Evolutionary conservation across 768 basidiomycete species (phyloP).

Genomic region (Trametes maxima): DNA sequence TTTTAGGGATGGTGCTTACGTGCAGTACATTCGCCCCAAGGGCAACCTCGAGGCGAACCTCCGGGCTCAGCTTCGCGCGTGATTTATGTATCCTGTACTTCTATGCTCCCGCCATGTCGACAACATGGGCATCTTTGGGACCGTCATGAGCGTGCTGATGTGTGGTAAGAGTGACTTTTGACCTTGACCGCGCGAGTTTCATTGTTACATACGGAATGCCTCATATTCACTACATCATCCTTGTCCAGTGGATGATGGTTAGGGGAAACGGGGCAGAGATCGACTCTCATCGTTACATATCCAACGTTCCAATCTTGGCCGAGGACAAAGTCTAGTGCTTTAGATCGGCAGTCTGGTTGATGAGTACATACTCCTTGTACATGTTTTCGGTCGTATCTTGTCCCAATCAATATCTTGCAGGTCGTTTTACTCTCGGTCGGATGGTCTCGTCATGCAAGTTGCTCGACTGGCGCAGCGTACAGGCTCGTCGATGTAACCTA

Average conservation of each 20-base stretch:
- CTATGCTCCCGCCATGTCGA: slow-evolving; percentile 21
- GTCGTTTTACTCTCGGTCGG: not conserved
- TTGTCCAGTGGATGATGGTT: slow-evolving; percentile 57
- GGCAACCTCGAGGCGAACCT: slow-evolving; percentile 87
- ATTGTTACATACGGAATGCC: slow-evolving; percentile 35
- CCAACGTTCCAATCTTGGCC: not conserved
- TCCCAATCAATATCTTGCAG: not conserved
- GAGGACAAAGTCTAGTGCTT: not conserved
- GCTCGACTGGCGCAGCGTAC: too few species aligned
- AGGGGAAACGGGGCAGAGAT: slow-evolving; percentile 87
- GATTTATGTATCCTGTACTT: slow-evolving; percentile 36
- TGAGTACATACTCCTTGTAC: slow-evolving; percentile 5
- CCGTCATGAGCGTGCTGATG: slow-evolving; percentile 18
- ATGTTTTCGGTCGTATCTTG: not conserved
- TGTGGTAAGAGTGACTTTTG: not conserved
- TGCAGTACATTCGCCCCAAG: slow-evolving; percentile 90
- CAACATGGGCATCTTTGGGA: slow-evolving; percentile 23
- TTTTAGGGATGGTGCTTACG: slow-evolving; percentile 88
- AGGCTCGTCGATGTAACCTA: too few species aligned
- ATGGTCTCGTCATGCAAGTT: not conserved
- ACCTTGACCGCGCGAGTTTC: not conserved
- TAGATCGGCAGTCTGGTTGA: slow-evolving; percentile 1
- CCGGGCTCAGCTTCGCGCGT: slow-evolving; percentile 79
- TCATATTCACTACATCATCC: slow-evolving; percentile 79
- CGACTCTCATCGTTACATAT: slow-evolving; percentile 28